Percentiles rank a stretch among this genome's conserved stretches.
Conservation (phyloP, 2,329 filamentous ascomycete species). For the Ophiostoma tasmaniense region DNA sequence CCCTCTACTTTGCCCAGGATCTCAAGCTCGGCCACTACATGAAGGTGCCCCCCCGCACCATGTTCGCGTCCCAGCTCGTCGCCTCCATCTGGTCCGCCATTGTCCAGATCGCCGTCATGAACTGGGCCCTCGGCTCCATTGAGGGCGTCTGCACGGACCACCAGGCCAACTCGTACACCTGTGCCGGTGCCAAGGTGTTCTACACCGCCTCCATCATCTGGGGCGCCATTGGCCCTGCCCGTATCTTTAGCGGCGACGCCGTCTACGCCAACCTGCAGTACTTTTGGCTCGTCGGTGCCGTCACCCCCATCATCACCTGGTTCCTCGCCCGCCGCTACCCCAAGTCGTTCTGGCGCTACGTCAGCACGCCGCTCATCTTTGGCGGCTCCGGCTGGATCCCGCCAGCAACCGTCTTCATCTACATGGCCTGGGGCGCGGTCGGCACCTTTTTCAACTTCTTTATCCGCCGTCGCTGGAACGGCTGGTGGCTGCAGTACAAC, state of each 20-base stretch:
- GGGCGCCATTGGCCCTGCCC: constrained; percentile 62
- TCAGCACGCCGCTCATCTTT: constrained; percentile 61
- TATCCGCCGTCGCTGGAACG: constrained; percentile 55
- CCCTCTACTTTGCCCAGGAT: constrained; percentile 55
- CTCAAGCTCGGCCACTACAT: constrained; percentile 68
- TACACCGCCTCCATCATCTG: constrained; percentile 65
- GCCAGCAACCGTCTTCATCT: constrained; percentile 62
- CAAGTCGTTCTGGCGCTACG: constrained; percentile 52
- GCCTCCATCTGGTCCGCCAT: constrained; percentile 54
- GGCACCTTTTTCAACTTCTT: constrained; percentile 62
- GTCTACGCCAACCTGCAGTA: constrained; percentile 58
- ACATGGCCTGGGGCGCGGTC: constrained; percentile 60
- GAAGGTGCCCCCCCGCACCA: constrained; percentile 56
- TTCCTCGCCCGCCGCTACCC: constrained; percentile 53
- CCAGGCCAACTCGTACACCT: constrained; percentile 49
- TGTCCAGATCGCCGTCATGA: constrained; percentile 56
- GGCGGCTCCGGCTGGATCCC: constrained; percentile 56
- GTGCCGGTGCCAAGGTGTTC: constrained; percentile 46
- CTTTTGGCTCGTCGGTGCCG: constrained; percentile 61
- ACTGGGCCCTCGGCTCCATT: constrained; percentile 57
- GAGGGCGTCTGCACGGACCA: constrained; percentile 48
- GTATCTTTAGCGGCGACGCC: constrained; percentile 57
- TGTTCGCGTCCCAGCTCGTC: constrained; percentile 52
- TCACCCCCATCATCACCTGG: constrained; percentile 57
- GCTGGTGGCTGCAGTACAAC: constrained; percentile 74